phyloP scores from a whole-genome alignment of 805 yeast genomes.

The Candida nemodendra region DNA sequence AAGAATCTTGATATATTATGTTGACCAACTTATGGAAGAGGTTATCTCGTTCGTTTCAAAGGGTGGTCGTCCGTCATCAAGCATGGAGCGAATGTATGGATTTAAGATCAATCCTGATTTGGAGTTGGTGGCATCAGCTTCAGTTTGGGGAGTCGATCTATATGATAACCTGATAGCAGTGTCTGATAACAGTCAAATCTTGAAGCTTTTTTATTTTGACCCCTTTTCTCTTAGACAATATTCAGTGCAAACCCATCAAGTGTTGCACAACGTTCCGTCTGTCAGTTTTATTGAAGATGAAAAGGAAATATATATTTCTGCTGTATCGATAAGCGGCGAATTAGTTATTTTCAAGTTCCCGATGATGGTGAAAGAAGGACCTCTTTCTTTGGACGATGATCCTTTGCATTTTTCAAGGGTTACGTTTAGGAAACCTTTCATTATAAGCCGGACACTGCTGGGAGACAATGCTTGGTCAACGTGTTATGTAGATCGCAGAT shows the following conservation, averaged over 20 bases:
- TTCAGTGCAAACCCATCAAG: slow-evolving; percentile 36
- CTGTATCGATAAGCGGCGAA: slow-evolving; percentile 45
- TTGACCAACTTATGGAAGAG: slow-evolving; percentile 30
- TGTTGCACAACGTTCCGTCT: slow-evolving; percentile 58
- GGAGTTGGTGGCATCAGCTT: slow-evolving; percentile 38
- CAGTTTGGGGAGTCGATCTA: slow-evolving; percentile 66
- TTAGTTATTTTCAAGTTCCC: slow-evolving; percentile 39
- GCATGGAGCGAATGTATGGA: slow-evolving; percentile 6
- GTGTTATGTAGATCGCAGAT: slow-evolving; percentile 36
- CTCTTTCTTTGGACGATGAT: slow-evolving; percentile 5
- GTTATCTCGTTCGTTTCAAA: slow-evolving; percentile 5
- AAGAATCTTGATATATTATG: slow-evolving; percentile 37
- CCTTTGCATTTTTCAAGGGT: slow-evolving; percentile 18
- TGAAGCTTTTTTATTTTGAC: slow-evolving; percentile 40
- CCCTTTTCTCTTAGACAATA: slow-evolving; percentile 12
- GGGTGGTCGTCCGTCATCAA: not conserved
- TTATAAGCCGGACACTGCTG: slow-evolving; percentile 34
- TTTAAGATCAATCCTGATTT: slow-evolving; percentile 21
- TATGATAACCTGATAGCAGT: slow-evolving; percentile 40
- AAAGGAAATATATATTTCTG: slow-evolving; percentile 32
- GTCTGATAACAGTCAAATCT: slow-evolving; percentile 53
- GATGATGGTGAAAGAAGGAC: slow-evolving; percentile 12
- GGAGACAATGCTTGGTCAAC: slow-evolving; percentile 57
- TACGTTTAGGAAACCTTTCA: slow-evolving; percentile 33
- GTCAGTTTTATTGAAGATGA: slow-evolving; percentile 37